phyloP scores from a whole-genome alignment of 2,329 filamentous ascomycete genomes.

The Epichloe festucae region DNA sequence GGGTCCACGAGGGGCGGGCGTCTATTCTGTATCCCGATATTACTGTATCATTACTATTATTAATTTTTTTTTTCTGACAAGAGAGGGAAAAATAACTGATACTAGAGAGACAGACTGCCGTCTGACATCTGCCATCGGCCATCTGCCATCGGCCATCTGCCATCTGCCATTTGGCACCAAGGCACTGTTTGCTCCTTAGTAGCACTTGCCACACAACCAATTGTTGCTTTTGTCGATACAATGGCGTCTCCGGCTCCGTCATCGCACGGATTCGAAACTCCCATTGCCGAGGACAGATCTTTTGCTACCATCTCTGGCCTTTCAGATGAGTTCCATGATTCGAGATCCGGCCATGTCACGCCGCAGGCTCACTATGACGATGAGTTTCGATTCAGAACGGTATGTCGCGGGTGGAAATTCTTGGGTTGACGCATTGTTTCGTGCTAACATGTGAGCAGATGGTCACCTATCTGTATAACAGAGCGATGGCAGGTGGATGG shows the following conservation, averaged over 20 bases:
- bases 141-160: too few relatives aligned
- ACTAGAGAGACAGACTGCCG: too few relatives aligned
- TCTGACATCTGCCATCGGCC: neutral
- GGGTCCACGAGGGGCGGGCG: too few relatives aligned
- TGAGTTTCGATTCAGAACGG: constrained; percentile 19
- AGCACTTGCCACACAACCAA: neutral
- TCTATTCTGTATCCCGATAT: too few relatives aligned
- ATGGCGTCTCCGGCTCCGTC: constrained; percentile 4
- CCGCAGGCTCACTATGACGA: constrained; percentile 12
- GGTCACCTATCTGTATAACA: constrained; percentile 18
- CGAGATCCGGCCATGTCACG: neutral
- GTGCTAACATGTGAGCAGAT: constrained; percentile 12
- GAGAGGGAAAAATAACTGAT: too few relatives aligned
- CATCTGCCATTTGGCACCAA: neutral
- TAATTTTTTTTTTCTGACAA: too few relatives aligned
- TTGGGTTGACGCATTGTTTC: neutral
- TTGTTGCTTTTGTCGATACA: neutral
- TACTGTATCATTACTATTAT: too few relatives aligned
- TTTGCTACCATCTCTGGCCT: constrained; percentile 1
- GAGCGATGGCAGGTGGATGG: constrained; percentile 17
- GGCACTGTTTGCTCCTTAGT: too few relatives aligned
- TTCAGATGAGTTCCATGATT: constrained; percentile 1
- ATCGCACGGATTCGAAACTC: neutral
- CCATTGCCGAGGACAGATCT: constrained; percentile 5
- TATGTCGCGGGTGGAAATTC: constrained; percentile 1